Evolutionary conservation across 352 stramenopile genomes (phyloP), one percentile per base, ranked within the genome.

Genomic region (Phytophthora cactorum): DNA sequence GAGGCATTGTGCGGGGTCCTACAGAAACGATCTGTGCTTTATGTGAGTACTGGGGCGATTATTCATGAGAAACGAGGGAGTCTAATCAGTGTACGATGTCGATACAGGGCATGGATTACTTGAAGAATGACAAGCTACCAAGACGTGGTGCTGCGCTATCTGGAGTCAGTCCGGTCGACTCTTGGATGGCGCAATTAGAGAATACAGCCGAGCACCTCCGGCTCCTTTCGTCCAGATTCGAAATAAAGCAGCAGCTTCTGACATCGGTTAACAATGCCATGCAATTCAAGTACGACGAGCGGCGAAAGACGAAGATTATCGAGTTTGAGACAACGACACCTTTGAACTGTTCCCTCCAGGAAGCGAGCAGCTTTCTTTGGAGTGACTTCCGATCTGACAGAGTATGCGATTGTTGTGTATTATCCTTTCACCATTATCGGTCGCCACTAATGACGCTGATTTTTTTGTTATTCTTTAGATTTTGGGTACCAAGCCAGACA

Each of bases 21-120:
- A 29, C 22, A 63, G 17, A 72, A 75, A 55, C 63, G 63, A 45
- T 59, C 52, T 2, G 41, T 65, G 14, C 41, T 75, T 7, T 55
- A 66, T 38, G 63, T 75, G 29, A 52, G 52, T 67, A 46, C 17
- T 49, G n/a, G n/a, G n/a, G n/a, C n/a, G n/a, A n/a, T n/a, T n/a
- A n/a, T n/a, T n/a, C n/a, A n/a, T n/a, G n/a, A n/a, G n/a, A n/a
- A n/a, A n/a, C n/a, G n/a, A n/a, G n/a, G n/a, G n/a, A n/a, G n/a
- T 22, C 38, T 22, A 52, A 7, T 27, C 25, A n/a, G 15, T 28
- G 12, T 8, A 29, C 10, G 22, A 7, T n/a, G 9, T 14, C 29
- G 27, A 56, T 49, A 15, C 28, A 72, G 44, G 56, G 57, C 1
- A 62, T 71, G 56, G 57, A 67, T 12, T 67, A 49, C 7, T 6